A percentile compares a stretch with the other conserved stretches of the same genome.
Evolutionary conservation across 441 rosid genomes (phyloP).

Genomic region (Gossypium davidsonii): DNA sequence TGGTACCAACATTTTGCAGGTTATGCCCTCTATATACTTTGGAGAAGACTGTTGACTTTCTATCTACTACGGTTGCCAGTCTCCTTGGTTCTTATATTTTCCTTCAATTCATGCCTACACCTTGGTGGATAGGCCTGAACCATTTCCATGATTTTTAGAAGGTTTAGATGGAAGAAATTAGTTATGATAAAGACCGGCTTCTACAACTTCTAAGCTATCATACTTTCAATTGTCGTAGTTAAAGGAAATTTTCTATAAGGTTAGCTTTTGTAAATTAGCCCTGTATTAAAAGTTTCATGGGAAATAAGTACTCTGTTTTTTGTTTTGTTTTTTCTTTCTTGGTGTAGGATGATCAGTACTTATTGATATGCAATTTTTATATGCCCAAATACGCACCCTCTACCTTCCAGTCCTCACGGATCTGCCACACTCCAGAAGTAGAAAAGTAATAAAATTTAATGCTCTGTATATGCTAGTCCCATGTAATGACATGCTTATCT

Average conservation of each 20-base stretch:
- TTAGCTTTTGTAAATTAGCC: background rate
- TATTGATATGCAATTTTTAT: background rate
- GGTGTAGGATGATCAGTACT: background rate
- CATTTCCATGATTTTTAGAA: background rate
- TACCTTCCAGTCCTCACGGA: background rate
- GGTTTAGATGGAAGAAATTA: background rate
- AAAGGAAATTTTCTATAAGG: background rate
- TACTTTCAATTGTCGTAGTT: background rate
- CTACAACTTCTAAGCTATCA: background rate
- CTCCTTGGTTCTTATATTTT: background rate
- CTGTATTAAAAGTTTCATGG: background rate
- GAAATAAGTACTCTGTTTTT: background rate
- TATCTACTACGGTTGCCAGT: background rate
- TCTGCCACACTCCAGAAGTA: background rate
- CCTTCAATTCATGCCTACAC: background rate
- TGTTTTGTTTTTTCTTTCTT: no score
- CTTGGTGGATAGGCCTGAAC: background rate
- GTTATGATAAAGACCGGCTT: background rate
- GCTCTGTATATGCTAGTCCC: background rate
- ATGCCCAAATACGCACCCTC: background rate
- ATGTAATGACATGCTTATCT: background rate
- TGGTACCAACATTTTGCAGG: background rate
- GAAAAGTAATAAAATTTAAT: background rate
- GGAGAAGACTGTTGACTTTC: background rate
- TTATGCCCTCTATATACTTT: background rate